Percentiles rank a stretch among this genome's conserved stretches.
Conservation (phyloP, 441 rosid genomes). For the Pelargonium fulgidum region DNA sequence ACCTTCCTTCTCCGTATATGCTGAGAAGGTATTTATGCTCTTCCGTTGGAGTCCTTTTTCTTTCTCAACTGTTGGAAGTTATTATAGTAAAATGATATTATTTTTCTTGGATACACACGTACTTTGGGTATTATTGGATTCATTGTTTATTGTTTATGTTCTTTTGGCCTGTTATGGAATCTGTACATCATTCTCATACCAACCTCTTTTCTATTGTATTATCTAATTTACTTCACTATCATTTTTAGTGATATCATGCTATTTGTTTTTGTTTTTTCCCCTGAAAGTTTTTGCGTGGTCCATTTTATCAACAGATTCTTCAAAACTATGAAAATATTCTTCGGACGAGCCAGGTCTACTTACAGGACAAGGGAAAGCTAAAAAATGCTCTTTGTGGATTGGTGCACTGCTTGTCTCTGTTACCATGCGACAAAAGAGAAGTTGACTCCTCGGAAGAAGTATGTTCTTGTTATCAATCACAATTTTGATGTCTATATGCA, state of each 20-base stretch:
- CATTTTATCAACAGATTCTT: constrained; percentile 49
- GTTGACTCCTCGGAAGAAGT: constrained; percentile 41
- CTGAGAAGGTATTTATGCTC: constrained; percentile 58
- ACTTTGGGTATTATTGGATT: background rate
- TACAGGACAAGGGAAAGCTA: constrained; percentile 70
- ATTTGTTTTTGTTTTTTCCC: background rate
- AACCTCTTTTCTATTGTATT: constrained; percentile 1
- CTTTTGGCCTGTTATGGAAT: background rate
- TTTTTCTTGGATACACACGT: background rate
- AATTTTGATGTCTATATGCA: constrained; percentile 3
- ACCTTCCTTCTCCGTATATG: constrained; percentile 52
- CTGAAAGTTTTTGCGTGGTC: constrained; percentile 16
- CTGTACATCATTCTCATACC: background rate
- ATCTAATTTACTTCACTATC: constrained; percentile 1
- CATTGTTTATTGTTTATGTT: constrained; percentile 1
- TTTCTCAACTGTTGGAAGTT: background rate
- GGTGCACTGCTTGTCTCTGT: constrained; percentile 58
- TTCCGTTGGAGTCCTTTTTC: background rate
- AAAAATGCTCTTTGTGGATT: constrained; percentile 64
- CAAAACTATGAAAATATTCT: constrained; percentile 69
- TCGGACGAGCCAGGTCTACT: constrained; percentile 51
- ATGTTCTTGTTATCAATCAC: constrained; percentile 17
- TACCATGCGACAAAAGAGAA: constrained; percentile 42
- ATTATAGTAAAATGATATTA: background rate
- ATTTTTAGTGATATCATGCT: constrained; percentile 11